Base-by-base conservation (phyloP, 2,329 filamentous ascomycete species). In the Trichophyton equinum region DNA sequence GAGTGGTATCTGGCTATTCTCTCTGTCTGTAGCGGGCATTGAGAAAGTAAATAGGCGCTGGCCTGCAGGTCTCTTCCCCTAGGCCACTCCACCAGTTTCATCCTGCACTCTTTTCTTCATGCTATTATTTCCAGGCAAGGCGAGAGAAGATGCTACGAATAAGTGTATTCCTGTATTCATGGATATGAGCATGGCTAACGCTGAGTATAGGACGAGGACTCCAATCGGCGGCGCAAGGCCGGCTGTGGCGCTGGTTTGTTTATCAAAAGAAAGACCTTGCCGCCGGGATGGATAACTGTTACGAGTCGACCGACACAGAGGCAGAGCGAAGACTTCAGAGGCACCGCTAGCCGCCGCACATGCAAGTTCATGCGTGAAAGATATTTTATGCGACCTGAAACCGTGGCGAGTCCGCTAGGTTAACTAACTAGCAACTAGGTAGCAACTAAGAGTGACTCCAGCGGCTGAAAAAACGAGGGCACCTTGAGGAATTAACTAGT, bases 31-130 rank as follows among this genome's bases (percentile, higher is more conserved):
- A 44, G 27, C 15, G 30, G 27, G 22, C 49, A 27, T 27, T 33
- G 49, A 55, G 27, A 55, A 55, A 55, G 51, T 36, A 55, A 33
- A 55, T 55, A 55, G 51, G 51, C 51, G 51, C 51, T 36, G 51
- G 25, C 51, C 51, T 30, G 46, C 20, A 25, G 46, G 46, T 51
- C 46, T 49, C 13, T 8, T 44, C 46, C 46, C n/a, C 44, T 25
- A 9, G 20, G 44, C 25, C 44, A 27, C 46, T 51, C 46, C 46
- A 51, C 46, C 51, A 20, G 51, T 55, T 55, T 55, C 51, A 55
- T 9, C 49, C 33, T 8, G 11, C 15, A n/a, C 40, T 7, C 40
- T 7, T 15, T 18, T 8, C n/a, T 13, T 36, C 33, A 36, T 36
- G 33, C 33, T 9, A 36, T 36, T 8, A 36, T 42, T 42, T n/a